A percentile compares a stretch with the other conserved stretches of the same genome.
phyloP scores from a whole-genome alignment of 192 early-diverging fungal genomes.

The Backusella liffmaniae region DNA sequence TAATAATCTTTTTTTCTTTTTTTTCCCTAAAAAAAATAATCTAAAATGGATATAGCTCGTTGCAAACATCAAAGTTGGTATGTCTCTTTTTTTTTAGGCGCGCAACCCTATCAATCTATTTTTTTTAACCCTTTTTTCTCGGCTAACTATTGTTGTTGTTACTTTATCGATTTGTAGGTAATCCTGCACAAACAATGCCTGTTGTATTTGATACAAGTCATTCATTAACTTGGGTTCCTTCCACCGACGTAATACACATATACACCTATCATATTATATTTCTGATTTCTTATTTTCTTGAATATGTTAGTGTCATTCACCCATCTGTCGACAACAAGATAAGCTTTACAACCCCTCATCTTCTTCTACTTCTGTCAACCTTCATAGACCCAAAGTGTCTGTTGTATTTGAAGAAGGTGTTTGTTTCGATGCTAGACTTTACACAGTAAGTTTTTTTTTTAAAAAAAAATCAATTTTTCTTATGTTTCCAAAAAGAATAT shows the following conservation, averaged over 20 bases:
- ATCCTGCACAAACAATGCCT: conserved; percentile 28
- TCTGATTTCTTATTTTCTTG: background rate
- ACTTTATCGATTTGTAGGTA: conserved; percentile 11
- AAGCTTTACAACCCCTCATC: conserved; percentile 16
- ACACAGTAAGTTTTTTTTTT: conserved; percentile 12
- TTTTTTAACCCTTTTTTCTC: background rate
- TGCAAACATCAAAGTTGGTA: conserved; percentile 30
- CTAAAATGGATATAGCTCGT: background rate
- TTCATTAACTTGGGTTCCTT: conserved; percentile 32
- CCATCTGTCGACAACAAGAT: conserved; percentile 6
- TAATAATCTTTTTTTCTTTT: conserved; percentile 5
- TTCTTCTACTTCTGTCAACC: conserved; percentile 24
- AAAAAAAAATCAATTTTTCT: background rate
- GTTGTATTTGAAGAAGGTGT: conserved; percentile 26
- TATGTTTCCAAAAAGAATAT: background rate
- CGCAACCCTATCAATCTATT: background rate
- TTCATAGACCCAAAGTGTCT: conserved; percentile 14
- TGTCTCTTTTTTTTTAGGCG: background rate
- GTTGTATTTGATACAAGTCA: conserved; percentile 34
- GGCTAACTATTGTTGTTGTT: background rate
- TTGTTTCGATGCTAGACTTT: conserved; percentile 28
- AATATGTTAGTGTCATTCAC: conserved; percentile 19
- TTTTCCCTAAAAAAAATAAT: background rate
- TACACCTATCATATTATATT: background rate
- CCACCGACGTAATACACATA: conserved; percentile 10